phyloP scores from a whole-genome alignment of 2,329 filamentous ascomycete genomes.

The Hysterium pulicare region DNA sequence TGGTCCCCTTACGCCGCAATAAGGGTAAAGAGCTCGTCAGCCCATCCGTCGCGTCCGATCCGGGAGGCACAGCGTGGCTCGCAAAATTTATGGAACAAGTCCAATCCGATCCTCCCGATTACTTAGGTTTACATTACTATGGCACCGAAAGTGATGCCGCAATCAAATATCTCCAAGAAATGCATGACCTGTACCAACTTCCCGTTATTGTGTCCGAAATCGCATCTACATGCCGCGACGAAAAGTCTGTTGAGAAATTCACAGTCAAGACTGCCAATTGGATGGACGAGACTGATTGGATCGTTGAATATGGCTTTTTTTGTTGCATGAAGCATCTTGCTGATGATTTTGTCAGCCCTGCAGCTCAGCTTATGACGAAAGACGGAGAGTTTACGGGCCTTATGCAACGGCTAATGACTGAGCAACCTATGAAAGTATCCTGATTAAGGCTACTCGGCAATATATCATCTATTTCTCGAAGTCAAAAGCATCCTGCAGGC shows the following conservation, averaged over 20 bases:
- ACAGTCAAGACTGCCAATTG: constrained; percentile 40
- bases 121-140: constrained; percentile 46
- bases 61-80: constrained; percentile 41
- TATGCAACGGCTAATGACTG: constrained; percentile 23
- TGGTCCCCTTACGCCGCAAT: constrained; percentile 3
- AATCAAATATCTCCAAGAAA: constrained; percentile 35
- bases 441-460: too few species aligned
- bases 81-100: constrained; percentile 41
- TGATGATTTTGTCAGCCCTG: constrained; percentile 46
- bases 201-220: constrained; percentile 44
- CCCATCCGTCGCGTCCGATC: constrained; percentile 39
- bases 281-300: constrained; percentile 42
- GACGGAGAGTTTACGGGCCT: constrained; percentile 40
- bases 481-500: too few species aligned
- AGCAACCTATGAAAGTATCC: constrained; percentile 14
- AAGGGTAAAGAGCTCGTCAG: constrained; percentile 41
- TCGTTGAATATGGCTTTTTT: constrained; percentile 39
- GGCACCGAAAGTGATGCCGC: constrained; percentile 32
- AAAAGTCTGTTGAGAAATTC: constrained; percentile 38
- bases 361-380: constrained; percentile 45
- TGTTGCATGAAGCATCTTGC: constrained; percentile 41
- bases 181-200: constrained; percentile 33
- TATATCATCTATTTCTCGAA: too few species aligned
- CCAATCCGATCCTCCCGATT: constrained; percentile 38
- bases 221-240: constrained; percentile 39